Evolutionary conservation across 768 basidiomycete species (phyloP).

Genomic region (Chalciporus chontae): DNA sequence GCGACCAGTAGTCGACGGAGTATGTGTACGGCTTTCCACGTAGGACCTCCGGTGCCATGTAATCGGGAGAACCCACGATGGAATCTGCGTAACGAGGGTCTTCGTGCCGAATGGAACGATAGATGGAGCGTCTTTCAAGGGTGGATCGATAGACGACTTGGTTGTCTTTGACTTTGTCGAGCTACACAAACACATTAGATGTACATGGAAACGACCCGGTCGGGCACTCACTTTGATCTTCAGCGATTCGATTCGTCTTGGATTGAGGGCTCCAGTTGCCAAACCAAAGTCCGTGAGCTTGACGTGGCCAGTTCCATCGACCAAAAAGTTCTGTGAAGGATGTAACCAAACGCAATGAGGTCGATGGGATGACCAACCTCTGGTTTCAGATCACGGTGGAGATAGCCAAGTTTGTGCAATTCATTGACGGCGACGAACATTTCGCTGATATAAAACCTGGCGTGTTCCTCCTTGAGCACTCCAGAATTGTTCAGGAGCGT

Average conservation of each 20-base stretch:
- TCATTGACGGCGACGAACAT: slow-evolving; percentile 96
- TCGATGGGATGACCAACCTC: slow-evolving; percentile 56
- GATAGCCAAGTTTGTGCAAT: slow-evolving; percentile 95
- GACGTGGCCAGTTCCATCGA: slow-evolving; percentile 94
- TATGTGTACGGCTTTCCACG: slow-evolving; percentile 93
- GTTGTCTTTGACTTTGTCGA: slow-evolving; percentile 95
- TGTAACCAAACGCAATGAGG: neutral
- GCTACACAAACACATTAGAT: slow-evolving; percentile 41
- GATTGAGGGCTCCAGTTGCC: slow-evolving; percentile 94
- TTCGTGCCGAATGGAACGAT: slow-evolving; percentile 85
- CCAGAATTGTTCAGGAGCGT: slow-evolving; percentile 98
- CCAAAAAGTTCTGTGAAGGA: slow-evolving; percentile 80
- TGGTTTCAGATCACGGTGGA: slow-evolving; percentile 96
- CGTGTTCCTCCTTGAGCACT: slow-evolving; percentile 95
- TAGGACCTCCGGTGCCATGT: slow-evolving; percentile 95
- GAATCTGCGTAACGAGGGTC: slow-evolving; percentile 96
- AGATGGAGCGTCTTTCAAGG: slow-evolving; percentile 90
- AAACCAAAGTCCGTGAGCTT: slow-evolving; percentile 98
- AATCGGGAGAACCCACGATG: slow-evolving; percentile 96
- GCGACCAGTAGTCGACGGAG: slow-evolving; percentile 97
- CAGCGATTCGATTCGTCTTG: slow-evolving; percentile 89
- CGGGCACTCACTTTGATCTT: slow-evolving; percentile 71
- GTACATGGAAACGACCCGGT: neutral
- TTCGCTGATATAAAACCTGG: slow-evolving; percentile 94
- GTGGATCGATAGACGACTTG: slow-evolving; percentile 88